Percentiles rank a stretch among this genome's conserved stretches.
phyloP scores from a whole-genome alignment of 371 early-diverging fungal species.

The Mortierella sp. region DNA sequence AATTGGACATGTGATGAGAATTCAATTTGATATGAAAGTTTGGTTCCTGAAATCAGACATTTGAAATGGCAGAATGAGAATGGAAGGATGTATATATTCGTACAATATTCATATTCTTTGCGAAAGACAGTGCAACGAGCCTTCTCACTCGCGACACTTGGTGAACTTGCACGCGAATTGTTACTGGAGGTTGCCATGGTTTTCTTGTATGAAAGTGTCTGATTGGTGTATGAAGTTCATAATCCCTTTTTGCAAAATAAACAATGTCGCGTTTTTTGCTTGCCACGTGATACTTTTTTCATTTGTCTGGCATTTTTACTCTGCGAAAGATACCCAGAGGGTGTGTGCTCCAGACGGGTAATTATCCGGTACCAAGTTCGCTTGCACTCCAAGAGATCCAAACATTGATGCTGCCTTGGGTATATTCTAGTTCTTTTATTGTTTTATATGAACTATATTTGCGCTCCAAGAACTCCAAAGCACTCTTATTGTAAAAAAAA shows the following conservation, averaged over 20 bases:
- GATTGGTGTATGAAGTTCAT: neutral
- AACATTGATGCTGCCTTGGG: no score
- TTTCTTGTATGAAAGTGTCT: neutral
- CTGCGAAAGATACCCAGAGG: no score
- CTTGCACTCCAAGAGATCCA: no score
- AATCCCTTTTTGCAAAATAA: neutral
- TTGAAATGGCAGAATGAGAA: slow-evolving; percentile 5
- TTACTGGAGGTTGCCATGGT: slow-evolving; percentile 45
- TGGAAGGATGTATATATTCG: slow-evolving; percentile 10
- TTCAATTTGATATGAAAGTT: neutral
- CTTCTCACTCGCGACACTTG: slow-evolving; percentile 38
- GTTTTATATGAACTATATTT: no score
- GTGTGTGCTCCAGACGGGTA: no score
- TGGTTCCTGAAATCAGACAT: neutral
- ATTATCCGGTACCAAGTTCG: no score
- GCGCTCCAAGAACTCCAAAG: no score
- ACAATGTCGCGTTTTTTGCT: neutral
- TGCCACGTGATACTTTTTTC: neutral
- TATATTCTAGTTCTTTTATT: no score
- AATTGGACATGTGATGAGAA: no score
- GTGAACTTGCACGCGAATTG: slow-evolving; percentile 43
- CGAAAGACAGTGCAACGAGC: slow-evolving; percentile 55
- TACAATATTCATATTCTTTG: slow-evolving; percentile 48
- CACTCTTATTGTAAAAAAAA: no score
- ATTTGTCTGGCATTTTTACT: no score